A percentile compares a stretch with the other conserved stretches of the same genome.
These are phyloP conservation scores for Alopecurus myosuroides DNA, from an alignment of 176 grass and related monocot species.

Conservation along the genomic window DNA sequence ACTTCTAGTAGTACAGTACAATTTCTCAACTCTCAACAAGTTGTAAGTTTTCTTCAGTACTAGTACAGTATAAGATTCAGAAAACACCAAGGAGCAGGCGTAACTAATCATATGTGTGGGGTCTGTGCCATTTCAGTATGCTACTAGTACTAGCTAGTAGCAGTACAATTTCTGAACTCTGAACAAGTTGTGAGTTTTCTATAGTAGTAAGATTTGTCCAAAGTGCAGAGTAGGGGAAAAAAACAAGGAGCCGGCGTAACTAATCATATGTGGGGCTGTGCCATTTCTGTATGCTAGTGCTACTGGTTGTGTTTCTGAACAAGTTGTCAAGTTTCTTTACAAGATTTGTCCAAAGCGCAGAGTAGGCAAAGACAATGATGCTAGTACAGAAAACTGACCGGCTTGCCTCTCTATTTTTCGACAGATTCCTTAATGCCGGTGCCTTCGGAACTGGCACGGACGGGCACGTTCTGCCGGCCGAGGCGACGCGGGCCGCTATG, in stretches of 20 bases:
- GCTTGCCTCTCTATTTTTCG: not conserved
- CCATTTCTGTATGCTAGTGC: not conserved
- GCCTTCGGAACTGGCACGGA: constrained; percentile 61
- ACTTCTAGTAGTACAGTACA: too few species aligned
- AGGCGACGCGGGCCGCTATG: constrained; percentile 67
- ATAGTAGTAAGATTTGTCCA: too few species aligned
- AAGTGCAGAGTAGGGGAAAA: too few species aligned
- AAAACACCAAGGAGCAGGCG: not conserved
- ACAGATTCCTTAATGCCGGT: constrained; percentile 67
- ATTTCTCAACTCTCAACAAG: too few species aligned
- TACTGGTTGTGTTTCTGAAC: not conserved
- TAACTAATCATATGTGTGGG: not conserved
- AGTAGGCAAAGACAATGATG: not conserved
- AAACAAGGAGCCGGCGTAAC: not conserved
- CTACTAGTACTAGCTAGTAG: too few species aligned
- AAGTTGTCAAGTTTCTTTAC: not conserved
- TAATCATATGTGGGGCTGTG: not conserved
- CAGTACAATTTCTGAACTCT: too few species aligned
- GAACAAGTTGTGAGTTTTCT: too few species aligned
- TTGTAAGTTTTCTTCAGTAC: too few species aligned
- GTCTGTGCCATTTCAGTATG: not conserved
- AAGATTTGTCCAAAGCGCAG: not conserved
- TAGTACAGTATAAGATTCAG: too few species aligned
- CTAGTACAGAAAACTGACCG: not conserved
- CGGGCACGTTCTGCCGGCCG: constrained; percentile 55